Conservation (phyloP, 2,329 filamentous ascomycete genomes). For the Fusarium sp. region DNA sequence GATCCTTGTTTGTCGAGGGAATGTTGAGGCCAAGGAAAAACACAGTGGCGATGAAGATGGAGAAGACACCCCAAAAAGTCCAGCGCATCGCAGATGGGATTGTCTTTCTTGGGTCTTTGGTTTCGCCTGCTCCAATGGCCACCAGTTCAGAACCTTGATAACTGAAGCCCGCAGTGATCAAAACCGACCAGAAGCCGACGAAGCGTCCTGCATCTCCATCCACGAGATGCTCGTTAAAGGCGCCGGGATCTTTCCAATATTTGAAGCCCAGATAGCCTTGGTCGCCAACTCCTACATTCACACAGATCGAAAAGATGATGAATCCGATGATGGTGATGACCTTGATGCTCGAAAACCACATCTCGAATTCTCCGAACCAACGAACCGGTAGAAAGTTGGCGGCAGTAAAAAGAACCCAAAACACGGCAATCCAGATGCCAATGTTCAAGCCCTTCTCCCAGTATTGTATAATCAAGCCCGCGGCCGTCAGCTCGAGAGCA, state of each 20-base stretch:
- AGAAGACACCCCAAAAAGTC: conserved; percentile 47
- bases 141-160: conserved; percentile 51
- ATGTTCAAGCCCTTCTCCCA: conserved; percentile 68
- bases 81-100: conserved; percentile 52
- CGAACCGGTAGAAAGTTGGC: conserved; percentile 71
- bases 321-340: conserved; percentile 71
- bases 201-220: conserved; percentile 67
- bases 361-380: conserved; percentile 73
- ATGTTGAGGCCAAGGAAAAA: conserved; percentile 34
- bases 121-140: conserved; percentile 52
- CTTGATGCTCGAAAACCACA: conserved; percentile 73
- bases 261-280: conserved; percentile 59
- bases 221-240: conserved; percentile 64
- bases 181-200: conserved; percentile 71
- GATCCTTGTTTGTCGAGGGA: conserved; percentile 61
- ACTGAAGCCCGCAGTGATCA: conserved; percentile 66
- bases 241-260: conserved; percentile 59
- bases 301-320: conserved; percentile 61
- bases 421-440: conserved; percentile 72
- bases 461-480: conserved; percentile 71
- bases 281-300: conserved; percentile 71
- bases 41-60: conserved; percentile 28
- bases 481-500: conserved; percentile 71
- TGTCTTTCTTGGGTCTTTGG: conserved; percentile 51
- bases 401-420: conserved; percentile 67